Conservation (phyloP, 2,329 filamentous ascomycete genomes). For the Ilyonectria sp. region DNA sequence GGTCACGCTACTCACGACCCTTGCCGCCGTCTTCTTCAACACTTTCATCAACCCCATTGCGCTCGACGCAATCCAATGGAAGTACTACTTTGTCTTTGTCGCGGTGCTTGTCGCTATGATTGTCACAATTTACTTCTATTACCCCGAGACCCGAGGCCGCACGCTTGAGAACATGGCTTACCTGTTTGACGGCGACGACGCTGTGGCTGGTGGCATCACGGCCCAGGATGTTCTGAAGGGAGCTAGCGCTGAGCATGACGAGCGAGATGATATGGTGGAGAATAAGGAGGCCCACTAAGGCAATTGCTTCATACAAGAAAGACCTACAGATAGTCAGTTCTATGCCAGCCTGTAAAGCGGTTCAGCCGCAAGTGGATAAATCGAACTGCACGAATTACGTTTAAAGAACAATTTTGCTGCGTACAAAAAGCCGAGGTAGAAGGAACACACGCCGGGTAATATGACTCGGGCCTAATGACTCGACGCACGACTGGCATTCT, state of each 20-base stretch:
- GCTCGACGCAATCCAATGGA: constrained; percentile 38
- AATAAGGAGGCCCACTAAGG: not conserved
- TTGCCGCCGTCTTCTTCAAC: constrained; percentile 38
- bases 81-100: constrained; percentile 39
- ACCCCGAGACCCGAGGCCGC: constrained; percentile 32
- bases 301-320: not conserved
- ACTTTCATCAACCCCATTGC: constrained; percentile 44
- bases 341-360: too few relatives aligned
- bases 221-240: constrained; percentile 18
- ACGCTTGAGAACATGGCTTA: constrained; percentile 42
- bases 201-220: constrained; percentile 9
- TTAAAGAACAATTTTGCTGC: not conserved
- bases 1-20: constrained; percentile 36
- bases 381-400: too few relatives aligned
- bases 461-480: not conserved
- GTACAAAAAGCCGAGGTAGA: not conserved
- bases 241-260: constrained; percentile 6
- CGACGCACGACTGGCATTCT: not conserved
- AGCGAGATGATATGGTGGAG: constrained; percentile 3
- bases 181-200: constrained; percentile 29
- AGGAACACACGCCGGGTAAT: not conserved
- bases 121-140: constrained; percentile 26
- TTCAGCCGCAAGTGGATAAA: too few relatives aligned
- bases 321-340: not conserved
- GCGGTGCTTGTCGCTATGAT: constrained; percentile 24